Conservation (phyloP, 352 stramenopile genomes). For the Pythium guiyangense region DNA sequence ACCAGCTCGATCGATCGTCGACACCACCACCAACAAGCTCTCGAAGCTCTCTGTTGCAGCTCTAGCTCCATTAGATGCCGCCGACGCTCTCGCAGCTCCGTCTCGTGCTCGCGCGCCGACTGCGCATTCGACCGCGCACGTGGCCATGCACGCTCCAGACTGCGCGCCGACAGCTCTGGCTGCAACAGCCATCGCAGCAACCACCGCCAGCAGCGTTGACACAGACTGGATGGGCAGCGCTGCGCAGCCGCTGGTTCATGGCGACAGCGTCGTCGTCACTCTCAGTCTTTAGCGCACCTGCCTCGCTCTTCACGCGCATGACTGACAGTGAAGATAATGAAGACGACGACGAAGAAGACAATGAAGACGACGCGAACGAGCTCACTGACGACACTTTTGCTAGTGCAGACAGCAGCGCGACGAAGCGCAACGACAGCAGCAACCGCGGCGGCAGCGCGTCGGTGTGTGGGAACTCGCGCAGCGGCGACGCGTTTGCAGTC, state of each 20-base stretch:
- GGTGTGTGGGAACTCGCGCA: neutral
- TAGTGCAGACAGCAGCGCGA: neutral
- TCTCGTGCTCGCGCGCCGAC: conserved; percentile 1
- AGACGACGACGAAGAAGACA: neutral
- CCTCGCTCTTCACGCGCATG: conserved; percentile 5
- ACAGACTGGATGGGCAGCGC: neutral
- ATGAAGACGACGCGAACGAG: neutral
- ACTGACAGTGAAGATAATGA: neutral
- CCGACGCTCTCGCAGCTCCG: conserved; percentile 10
- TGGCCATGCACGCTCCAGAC: neutral
- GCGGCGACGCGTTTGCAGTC: conserved; percentile 35
- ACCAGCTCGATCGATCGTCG: no score
- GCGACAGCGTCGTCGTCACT: conserved; percentile 3
- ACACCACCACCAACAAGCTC: no score
- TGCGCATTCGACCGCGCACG: conserved; percentile 1
- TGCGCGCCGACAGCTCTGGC: neutral
- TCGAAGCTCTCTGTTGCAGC: no score
- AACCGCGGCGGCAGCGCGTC: neutral
- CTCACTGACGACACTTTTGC: neutral
- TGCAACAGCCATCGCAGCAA: neutral
- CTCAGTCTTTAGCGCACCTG: neutral
- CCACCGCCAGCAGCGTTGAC: neutral
- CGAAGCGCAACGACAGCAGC: neutral
- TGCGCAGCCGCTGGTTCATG: conserved; percentile 5
- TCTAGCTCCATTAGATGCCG: neutral